Percentiles rank a stretch among this genome's conserved stretches.
These are phyloP conservation scores for Argentina anserina DNA, from an alignment of 306 rosid species.

Conservation along the genomic window DNA sequence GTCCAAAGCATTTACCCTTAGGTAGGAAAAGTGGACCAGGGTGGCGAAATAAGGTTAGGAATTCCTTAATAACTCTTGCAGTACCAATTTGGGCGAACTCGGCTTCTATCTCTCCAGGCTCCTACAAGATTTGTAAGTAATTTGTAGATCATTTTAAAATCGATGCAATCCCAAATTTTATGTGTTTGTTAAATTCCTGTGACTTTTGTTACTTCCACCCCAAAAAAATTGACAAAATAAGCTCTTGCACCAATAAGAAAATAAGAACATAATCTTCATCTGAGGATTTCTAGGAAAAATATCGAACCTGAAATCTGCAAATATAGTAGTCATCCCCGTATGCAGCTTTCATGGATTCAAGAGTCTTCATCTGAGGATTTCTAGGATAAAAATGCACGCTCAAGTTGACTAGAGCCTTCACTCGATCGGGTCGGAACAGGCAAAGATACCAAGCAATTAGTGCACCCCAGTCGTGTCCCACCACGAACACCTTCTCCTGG, in stretches of 20 bases:
- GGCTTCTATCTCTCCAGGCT: conserved; percentile 59
- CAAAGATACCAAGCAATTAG: conserved; percentile 57
- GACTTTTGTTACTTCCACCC: too few species aligned
- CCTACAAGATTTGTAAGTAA: conserved; percentile 23
- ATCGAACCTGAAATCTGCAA: conserved; percentile 70
- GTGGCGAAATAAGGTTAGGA: conserved; percentile 41
- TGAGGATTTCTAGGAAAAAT: too few species aligned
- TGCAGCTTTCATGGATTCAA: conserved; percentile 33
- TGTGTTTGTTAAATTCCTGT: too few species aligned
- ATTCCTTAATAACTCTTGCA: conserved; percentile 48
- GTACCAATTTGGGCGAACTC: conserved; percentile 57
- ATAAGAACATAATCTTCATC: too few species aligned
- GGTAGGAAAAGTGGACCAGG: conserved; percentile 60
- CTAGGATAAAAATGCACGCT: conserved; percentile 54
- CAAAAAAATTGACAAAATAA: too few species aligned
- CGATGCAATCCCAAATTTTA: not conserved
- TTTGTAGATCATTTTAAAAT: not conserved
- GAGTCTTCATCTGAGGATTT: conserved; percentile 46
- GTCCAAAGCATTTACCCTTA: conserved; percentile 43
- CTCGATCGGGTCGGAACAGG: conserved; percentile 57
- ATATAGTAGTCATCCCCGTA: conserved; percentile 65
- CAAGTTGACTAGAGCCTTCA: conserved; percentile 60
- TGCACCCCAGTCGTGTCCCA: conserved; percentile 91
- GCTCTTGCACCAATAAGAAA: too few species aligned
- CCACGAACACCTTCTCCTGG: conserved; percentile 66